Evolutionary conservation across 108 stramenopile genomes (phyloP).

Genomic region (Conticribra weissflogii): DNA sequence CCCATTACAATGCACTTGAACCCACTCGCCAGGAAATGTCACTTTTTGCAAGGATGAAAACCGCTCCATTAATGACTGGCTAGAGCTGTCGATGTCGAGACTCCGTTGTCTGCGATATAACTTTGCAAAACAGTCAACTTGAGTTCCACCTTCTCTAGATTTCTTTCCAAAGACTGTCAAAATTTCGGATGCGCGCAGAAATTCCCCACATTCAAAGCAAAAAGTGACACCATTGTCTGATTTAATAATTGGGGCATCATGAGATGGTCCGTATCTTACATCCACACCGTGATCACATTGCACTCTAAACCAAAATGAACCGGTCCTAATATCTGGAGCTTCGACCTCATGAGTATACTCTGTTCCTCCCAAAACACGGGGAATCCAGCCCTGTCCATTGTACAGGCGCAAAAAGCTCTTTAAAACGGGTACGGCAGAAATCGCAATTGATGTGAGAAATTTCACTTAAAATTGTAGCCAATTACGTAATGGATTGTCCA

Average conservation of each 20-base stretch:
- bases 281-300: slow-evolving; percentile 63
- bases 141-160: slow-evolving; percentile 1
- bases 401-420: slow-evolving; percentile 66
- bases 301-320: slow-evolving; percentile 90
- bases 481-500: too few relatives aligned
- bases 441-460: slow-evolving; percentile 1
- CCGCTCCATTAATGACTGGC: slow-evolving; percentile 22
- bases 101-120: slow-evolving; percentile 75
- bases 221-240: slow-evolving; percentile 68
- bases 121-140: slow-evolving; percentile 82
- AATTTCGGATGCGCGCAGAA: slow-evolving; percentile 82
- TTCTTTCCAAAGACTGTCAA: slow-evolving; percentile 58
- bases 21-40: slow-evolving; percentile 82
- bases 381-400: slow-evolving; percentile 87
- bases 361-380: slow-evolving; percentile 39
- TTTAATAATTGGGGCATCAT: slow-evolving; percentile 66
- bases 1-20: slow-evolving; percentile 61
- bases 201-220: slow-evolving; percentile 91
- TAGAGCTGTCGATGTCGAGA: slow-evolving; percentile 30
- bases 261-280: slow-evolving; percentile 78
- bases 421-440: background rate
- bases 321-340: slow-evolving; percentile 71
- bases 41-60: slow-evolving; percentile 58
- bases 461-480: too few relatives aligned
- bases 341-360: slow-evolving; percentile 32